phyloP scores from a whole-genome alignment of 495 filamentous ascomycete genomes.

The Parathielavia hyrcaniae region DNA sequence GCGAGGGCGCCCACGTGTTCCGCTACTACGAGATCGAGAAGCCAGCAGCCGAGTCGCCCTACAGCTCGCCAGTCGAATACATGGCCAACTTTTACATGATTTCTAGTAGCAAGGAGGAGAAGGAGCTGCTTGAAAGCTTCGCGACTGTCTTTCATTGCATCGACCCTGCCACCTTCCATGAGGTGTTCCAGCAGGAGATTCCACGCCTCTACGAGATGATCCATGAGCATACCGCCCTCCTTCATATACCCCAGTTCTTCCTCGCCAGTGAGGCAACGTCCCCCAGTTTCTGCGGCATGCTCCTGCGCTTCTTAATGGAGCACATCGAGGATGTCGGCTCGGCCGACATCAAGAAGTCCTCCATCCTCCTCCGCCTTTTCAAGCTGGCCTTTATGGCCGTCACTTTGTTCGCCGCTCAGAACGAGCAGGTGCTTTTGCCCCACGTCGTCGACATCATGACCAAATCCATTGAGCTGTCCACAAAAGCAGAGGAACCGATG shows the following conservation, averaged over 20 bases:
- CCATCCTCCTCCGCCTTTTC: slow-evolving; percentile 88
- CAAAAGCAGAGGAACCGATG: slow-evolving; percentile 93
- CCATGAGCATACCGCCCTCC: slow-evolving; percentile 87
- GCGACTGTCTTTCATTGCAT: slow-evolving; percentile 98
- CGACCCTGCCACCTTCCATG: slow-evolving; percentile 95
- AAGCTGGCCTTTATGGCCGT: slow-evolving; percentile 99
- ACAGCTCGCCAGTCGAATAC: slow-evolving; percentile 75
- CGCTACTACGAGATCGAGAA: slow-evolving; percentile 91
- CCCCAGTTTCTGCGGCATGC: slow-evolving; percentile 95
- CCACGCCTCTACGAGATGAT: slow-evolving; percentile 95
- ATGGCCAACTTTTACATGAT: slow-evolving; percentile 90
- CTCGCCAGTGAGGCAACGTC: slow-evolving; percentile 96
- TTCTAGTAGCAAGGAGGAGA: slow-evolving; percentile 89
- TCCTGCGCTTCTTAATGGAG: slow-evolving; percentile 93
- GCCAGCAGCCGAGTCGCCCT: slow-evolving; percentile 63
- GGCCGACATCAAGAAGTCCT: slow-evolving; percentile 79
- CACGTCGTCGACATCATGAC: slow-evolving; percentile 96
- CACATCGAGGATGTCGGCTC: slow-evolving; percentile 92
- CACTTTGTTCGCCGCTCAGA: slow-evolving; percentile 86
- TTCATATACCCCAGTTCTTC: slow-evolving; percentile 97
- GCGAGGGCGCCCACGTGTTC: slow-evolving; percentile 92
- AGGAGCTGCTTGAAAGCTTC: slow-evolving; percentile 94
- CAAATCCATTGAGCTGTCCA: slow-evolving; percentile 90
- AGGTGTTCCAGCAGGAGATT: slow-evolving; percentile 96
- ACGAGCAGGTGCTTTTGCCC: slow-evolving; percentile 89